Conservation (phyloP, 345 rosid species). For the Euphorbia pulcherrima region DNA sequence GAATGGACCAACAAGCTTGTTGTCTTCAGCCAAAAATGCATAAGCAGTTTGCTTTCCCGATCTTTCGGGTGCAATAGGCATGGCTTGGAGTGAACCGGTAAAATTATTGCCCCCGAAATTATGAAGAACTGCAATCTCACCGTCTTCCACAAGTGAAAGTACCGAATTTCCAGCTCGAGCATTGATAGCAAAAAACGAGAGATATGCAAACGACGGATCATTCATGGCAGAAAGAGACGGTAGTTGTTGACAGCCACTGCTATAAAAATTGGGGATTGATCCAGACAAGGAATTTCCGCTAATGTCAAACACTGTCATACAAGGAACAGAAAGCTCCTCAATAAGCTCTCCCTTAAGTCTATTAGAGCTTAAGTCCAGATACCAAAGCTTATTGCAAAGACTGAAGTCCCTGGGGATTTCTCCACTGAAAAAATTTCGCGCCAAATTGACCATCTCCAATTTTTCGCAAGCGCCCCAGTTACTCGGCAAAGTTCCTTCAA, state of each 20-base stretch:
- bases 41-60: constrained; percentile 49
- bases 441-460: constrained; percentile 78
- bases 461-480: constrained; percentile 71
- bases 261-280: constrained; percentile 55
- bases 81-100: constrained; percentile 49
- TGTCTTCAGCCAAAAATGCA: constrained; percentile 50
- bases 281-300: constrained; percentile 66
- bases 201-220: constrained; percentile 49
- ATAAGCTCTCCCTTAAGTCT: constrained; percentile 53
- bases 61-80: constrained; percentile 57
- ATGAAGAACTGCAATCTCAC: constrained; percentile 46
- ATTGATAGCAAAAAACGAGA: constrained; percentile 44
- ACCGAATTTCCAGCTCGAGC: constrained; percentile 38
- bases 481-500: constrained; percentile 56
- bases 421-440: constrained; percentile 64
- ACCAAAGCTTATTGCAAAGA: constrained; percentile 57
- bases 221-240: constrained; percentile 30
- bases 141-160: constrained; percentile 32
- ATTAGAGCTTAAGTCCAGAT: constrained; percentile 72
- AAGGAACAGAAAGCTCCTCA: constrained; percentile 59
- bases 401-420: constrained; percentile 47
- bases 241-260: constrained; percentile 42
- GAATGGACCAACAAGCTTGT: constrained; percentile 50
- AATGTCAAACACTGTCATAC: constrained; percentile 77
- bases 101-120: constrained; percentile 72